phyloP scores from a whole-genome alignment of 2,329 filamentous ascomycete genomes.

The Escovopsis sp. region DNA sequence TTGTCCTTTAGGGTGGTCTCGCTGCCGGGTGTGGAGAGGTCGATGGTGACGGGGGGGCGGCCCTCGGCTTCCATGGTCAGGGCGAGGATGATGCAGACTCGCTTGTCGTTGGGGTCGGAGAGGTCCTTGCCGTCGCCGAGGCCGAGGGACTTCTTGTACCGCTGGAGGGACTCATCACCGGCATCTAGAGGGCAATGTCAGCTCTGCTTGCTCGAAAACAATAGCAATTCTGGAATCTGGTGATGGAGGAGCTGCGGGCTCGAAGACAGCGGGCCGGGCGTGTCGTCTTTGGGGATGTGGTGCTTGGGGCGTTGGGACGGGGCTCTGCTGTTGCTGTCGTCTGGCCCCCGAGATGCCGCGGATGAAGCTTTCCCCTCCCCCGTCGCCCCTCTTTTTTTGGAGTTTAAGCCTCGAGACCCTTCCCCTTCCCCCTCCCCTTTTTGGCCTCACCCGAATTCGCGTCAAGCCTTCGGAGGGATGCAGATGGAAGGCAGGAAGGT shows the following conservation, averaged over 20 bases:
- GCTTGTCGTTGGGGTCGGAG: slow-evolving; percentile 65
- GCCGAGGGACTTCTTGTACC: slow-evolving; percentile 94
- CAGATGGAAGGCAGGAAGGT: too few species aligned
- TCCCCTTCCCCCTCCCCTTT: too few species aligned
- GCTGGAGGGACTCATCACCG: slow-evolving; percentile 84
- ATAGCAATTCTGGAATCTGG: not conserved
- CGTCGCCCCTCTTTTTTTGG: too few species aligned
- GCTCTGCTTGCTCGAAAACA: slow-evolving; percentile 8
- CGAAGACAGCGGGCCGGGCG: not conserved
- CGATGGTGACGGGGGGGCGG: slow-evolving; percentile 74
- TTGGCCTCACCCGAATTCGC: too few species aligned
- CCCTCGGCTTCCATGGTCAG: slow-evolving; percentile 78
- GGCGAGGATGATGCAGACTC: slow-evolving; percentile 85
- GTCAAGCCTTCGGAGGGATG: too few species aligned
- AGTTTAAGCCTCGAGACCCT: too few species aligned
- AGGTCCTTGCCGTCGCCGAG: slow-evolving; percentile 60
- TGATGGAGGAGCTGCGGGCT: not conserved
- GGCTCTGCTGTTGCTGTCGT: not conserved
- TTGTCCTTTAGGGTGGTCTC: slow-evolving; percentile 71
- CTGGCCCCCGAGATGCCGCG: too few species aligned
- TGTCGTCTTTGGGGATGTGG: not conserved
- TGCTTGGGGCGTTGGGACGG: not conserved
- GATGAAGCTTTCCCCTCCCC: too few species aligned
- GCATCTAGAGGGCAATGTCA: slow-evolving; percentile 29
- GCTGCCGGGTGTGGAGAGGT: slow-evolving; percentile 61